These are phyloP conservation scores for Botrytis cinerea DNA, from an alignment of 2,329 filamentous ascomycete genomes.

Conservation along the genomic window DNA sequence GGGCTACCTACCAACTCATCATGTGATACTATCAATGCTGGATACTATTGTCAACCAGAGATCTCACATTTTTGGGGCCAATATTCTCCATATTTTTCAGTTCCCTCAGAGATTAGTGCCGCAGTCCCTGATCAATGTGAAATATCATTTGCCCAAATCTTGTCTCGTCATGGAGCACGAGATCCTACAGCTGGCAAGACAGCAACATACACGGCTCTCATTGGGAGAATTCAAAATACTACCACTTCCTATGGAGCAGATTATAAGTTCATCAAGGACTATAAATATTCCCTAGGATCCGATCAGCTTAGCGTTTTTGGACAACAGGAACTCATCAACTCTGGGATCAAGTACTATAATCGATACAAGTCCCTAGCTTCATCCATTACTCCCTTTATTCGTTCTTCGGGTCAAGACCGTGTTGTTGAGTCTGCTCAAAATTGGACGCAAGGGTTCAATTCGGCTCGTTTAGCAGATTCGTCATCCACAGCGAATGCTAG, in stretches of 20 bases:
- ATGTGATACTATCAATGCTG: conserved; percentile 39
- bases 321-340: conserved; percentile 69
- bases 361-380: conserved; percentile 67
- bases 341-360: conserved; percentile 73
- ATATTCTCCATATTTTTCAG: conserved; percentile 82
- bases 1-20: conserved; percentile 26
- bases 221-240: conserved; percentile 63
- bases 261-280: conserved; percentile 71
- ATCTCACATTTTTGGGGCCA: conserved; percentile 67
- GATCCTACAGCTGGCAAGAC: conserved; percentile 75
- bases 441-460: conserved; percentile 74
- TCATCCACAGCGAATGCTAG: conserved; percentile 44
- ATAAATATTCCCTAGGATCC: conserved; percentile 68
- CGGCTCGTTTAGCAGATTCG: conserved; percentile 46
- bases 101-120: conserved; percentile 65
- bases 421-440: conserved; percentile 74
- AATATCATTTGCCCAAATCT: conserved; percentile 76
- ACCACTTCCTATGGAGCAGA: conserved; percentile 59
- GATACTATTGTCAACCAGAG: conserved; percentile 40
- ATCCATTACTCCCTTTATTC: conserved; percentile 65
- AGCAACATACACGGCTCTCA: conserved; percentile 59
- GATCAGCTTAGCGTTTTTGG: conserved; percentile 71
- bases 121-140: conserved; percentile 65
- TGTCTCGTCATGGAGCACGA: conserved; percentile 83
- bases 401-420: conserved; percentile 68